phyloP scores from a whole-genome alignment of 176 grass and related monocot species.

The Triticum aestivum region IWGSC_CS_RefSeq_v2.1 NC_057800.1:490137509-490138008 shows the following conservation, averaged over 20 bases:
- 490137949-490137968: too few species aligned
- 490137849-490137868: not conserved
- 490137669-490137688: constrained; percentile 1
- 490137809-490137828: not conserved
- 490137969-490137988: too few species aligned
- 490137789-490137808: not conserved
- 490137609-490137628: constrained; percentile 1
- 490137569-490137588: constrained; percentile 20
- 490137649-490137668: not conserved
- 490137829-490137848: not conserved
- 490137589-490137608: constrained; percentile 26
- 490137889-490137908: too few species aligned
- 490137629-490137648: not conserved
- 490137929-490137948: too few species aligned
- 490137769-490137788: not conserved
- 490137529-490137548: constrained; percentile 23
- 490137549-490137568: constrained; percentile 18
- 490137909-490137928: too few species aligned
- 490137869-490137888: not conserved
- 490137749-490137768: not conserved
- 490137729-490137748: not conserved
- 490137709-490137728: not conserved
- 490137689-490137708: not conserved
- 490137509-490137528: constrained; percentile 3
- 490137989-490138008: too few species aligned